Evolutionary conservation across 768 basidiomycete genomes (phyloP), one percentile per base, ranked within the genome.

Genomic region (Russula ochroleuca): DNA sequence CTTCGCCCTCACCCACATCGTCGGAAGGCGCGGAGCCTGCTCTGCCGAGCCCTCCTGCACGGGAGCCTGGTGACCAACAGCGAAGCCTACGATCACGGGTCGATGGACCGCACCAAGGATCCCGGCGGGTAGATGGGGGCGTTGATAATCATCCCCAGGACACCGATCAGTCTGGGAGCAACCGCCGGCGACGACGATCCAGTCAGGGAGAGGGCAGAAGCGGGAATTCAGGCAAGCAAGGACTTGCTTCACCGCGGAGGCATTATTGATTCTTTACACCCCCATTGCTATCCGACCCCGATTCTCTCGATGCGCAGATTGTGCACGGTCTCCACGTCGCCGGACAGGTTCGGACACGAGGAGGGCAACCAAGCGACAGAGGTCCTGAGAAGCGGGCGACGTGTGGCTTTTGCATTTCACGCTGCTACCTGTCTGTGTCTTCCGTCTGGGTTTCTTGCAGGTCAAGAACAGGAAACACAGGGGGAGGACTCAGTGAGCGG

Each of bases 341-440:
- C 40, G 3, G 56, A 35, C 23, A 33, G 31, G 21, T 38, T 21
- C 40, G 9, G 49, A 41, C 21, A 21, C 28, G 54, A 33, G 25
- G 47, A 7, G 48, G 17, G 10, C 15, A 25, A 63, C 41, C 14
- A 63, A 63, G 49, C 49, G 50, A 21, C 14, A 40, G 19, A 50
- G 33, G 38, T n/a, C 40, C 5, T 25, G 31, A 8, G 7, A 57
- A 23, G 23, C 8, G 17, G 28, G 14, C 5, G 31, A 37, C 19
- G 28, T n/a, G 19, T 6, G 14, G 11, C 13, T 17, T 38, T 11
- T n/a, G 13, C 31, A 3, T 45, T 40, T 37, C 7, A 40, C 7
- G 21, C 37, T 10, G 9, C 14, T 14, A 19, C 40, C 59, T 31
- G 25, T 41, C 59, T 60, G 59, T 15, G 59, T 14, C 13, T 41